A percentile compares a stretch with the other conserved stretches of the same genome.
Evolutionary conservation across 257 asterid species (phyloP).

Genomic region (Fraxinus excelsior): DNA sequence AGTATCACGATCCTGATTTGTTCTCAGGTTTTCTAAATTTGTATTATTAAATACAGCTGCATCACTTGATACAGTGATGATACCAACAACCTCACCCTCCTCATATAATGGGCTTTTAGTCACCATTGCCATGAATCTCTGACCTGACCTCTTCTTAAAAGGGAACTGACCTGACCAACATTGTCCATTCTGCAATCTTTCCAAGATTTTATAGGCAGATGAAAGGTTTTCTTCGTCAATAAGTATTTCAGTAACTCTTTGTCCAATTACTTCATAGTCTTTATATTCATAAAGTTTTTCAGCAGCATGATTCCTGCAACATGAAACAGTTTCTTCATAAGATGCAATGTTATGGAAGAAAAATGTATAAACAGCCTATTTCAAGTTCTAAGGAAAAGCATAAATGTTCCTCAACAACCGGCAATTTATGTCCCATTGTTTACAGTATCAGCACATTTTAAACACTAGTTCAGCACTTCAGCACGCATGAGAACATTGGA

Average conservation of each 20-base stretch:
- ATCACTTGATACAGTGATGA: slow-evolving; percentile 73
- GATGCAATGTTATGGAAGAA: slow-evolving; percentile 9
- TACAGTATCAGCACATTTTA: not conserved
- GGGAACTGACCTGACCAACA: slow-evolving; percentile 83
- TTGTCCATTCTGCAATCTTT: slow-evolving; percentile 46
- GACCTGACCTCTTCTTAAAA: slow-evolving; percentile 55
- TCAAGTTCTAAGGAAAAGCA: not conserved
- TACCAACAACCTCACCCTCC: slow-evolving; percentile 60
- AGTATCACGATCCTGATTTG: slow-evolving; percentile 26
- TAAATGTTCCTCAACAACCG: not conserved
- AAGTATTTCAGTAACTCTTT: slow-evolving; percentile 40
- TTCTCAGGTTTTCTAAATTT: slow-evolving; percentile 22
- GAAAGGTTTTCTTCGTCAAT: slow-evolving; percentile 47
- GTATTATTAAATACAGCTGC: slow-evolving; percentile 53
- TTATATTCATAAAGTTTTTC: slow-evolving; percentile 76
- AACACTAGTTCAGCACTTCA: not conserved
- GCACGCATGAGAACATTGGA: not conserved
- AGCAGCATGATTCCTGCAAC: slow-evolving; percentile 71
- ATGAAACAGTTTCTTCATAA: slow-evolving; percentile 6
- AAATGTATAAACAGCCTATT: not conserved
- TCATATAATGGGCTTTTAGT: slow-evolving; percentile 68
- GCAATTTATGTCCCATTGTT: not conserved
- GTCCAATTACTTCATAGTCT: slow-evolving; percentile 59
- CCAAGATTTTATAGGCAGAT: slow-evolving; percentile 33
- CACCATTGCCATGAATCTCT: slow-evolving; percentile 60